Conservation (phyloP, 2,329 filamentous ascomycete genomes). For the Camptophora hylomeconis region DNA sequence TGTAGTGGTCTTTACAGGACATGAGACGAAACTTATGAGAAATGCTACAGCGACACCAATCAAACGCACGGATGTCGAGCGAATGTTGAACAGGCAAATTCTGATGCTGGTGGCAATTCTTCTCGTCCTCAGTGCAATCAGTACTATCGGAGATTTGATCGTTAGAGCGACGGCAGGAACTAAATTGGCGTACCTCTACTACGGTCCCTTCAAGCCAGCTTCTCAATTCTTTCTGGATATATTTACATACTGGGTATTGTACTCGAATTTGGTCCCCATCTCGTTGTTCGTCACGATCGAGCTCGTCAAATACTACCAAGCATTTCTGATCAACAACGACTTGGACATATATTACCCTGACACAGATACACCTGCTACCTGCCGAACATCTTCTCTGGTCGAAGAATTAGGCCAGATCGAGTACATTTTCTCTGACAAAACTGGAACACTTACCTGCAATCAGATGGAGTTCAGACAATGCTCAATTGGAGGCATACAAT, state of each 20-base stretch:
- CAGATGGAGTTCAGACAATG: constrained; percentile 98
- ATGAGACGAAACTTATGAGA: constrained; percentile 97
- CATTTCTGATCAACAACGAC: constrained; percentile 94
- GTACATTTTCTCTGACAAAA: constrained; percentile 98
- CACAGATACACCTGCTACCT: constrained; percentile 89
- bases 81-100: constrained; percentile 86
- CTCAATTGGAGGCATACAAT: constrained; percentile 85
- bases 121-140: constrained; percentile 71
- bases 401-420: constrained; percentile 97
- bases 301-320: constrained; percentile 95
- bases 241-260: constrained; percentile 96
- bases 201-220: constrained; percentile 52
- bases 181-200: constrained; percentile 59
- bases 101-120: constrained; percentile 78
- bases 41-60: constrained; percentile 96
- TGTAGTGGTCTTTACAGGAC: constrained; percentile 89
- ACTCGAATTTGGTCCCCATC: constrained; percentile 91
- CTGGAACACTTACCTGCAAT: constrained; percentile 92
- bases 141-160: constrained; percentile 80
- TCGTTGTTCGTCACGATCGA: constrained; percentile 96
- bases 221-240: constrained; percentile 85
- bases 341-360: constrained; percentile 96
- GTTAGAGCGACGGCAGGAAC: constrained; percentile 51
- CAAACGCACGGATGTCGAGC: constrained; percentile 92
- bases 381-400: constrained; percentile 87